Percentiles rank a stretch among this genome's conserved stretches.
These are phyloP conservation scores for Cyberlindnera suaveolens DNA, from an alignment of 805 yeast species.

Conservation along the genomic window DNA sequence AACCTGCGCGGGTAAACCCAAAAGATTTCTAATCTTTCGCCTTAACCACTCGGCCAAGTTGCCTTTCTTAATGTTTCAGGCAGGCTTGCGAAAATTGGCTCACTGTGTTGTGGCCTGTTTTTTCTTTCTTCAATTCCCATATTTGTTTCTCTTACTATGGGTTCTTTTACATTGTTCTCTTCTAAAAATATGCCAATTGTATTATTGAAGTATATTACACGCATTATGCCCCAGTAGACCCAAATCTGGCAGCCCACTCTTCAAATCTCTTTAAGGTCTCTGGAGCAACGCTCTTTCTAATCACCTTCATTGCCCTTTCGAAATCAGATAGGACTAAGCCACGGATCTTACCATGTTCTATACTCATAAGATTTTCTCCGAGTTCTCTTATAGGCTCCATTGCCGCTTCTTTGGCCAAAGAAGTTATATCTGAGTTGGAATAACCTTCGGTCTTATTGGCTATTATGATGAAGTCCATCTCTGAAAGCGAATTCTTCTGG, in stretches of 20 bases:
- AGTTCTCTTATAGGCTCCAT: slow-evolving; percentile 93
- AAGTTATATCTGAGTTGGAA: slow-evolving; percentile 92
- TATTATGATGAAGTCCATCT: slow-evolving; percentile 54
- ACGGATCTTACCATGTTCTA: slow-evolving; percentile 69
- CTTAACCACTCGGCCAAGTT: slow-evolving; percentile 62
- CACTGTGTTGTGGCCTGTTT: too few species aligned
- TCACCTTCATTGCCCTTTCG: slow-evolving; percentile 62
- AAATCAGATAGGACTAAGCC: slow-evolving; percentile 73
- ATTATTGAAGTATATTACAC: neutral
- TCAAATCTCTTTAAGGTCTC: slow-evolving; percentile 79
- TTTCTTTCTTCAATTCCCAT: too few species aligned
- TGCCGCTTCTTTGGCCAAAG: slow-evolving; percentile 93
- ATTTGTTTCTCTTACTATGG: neutral
- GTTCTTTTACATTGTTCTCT: neutral
- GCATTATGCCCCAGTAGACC: slow-evolving; percentile 73
- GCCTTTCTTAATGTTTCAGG: too few species aligned
- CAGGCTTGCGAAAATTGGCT: too few species aligned
- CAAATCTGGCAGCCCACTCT: slow-evolving; percentile 82
- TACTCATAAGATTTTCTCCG: slow-evolving; percentile 72
- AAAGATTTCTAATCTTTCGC: slow-evolving; percentile 58
- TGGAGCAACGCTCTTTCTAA: slow-evolving; percentile 81
- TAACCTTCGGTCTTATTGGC: slow-evolving; percentile 69
- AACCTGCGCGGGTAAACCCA: slow-evolving; percentile 60
- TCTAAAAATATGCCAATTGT: slow-evolving; percentile 5
- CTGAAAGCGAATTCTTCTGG: slow-evolving; percentile 66